A percentile compares a stretch with the other conserved stretches of the same genome.
Conservation (phyloP, 2,329 filamentous ascomycete species). For the Verticillium nubilum region DNA sequence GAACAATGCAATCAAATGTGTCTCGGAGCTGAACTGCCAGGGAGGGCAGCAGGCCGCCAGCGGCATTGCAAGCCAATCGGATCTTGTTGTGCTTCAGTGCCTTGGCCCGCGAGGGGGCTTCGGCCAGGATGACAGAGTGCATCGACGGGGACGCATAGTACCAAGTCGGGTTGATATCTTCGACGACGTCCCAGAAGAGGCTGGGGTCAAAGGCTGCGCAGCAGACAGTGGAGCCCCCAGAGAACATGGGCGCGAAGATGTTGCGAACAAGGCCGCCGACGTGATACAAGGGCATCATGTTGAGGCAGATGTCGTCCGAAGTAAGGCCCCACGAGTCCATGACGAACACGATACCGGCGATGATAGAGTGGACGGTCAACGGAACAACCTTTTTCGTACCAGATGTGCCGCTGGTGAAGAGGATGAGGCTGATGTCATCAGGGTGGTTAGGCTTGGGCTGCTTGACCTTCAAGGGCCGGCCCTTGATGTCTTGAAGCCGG, state of each 20-base stretch:
- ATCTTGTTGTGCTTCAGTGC: conserved; percentile 38
- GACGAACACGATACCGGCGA: conserved; percentile 45
- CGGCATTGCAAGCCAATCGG: conserved; percentile 50
- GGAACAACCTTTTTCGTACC: conserved; percentile 56
- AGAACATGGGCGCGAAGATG: conserved; percentile 48
- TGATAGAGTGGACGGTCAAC: conserved; percentile 42
- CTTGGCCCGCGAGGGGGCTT: conserved; percentile 30
- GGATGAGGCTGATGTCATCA: conserved; percentile 43
- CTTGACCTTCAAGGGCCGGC: conserved; percentile 6
- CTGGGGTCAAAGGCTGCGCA: conserved; percentile 48
- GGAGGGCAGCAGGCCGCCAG: conserved; percentile 45
- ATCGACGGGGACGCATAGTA: conserved; percentile 55
- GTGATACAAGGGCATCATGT: conserved; percentile 39
- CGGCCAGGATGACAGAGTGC: conserved; percentile 48
- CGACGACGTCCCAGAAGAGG: conserved; percentile 50
- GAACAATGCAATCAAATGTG: conserved; percentile 44
- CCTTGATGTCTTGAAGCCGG: conserved; percentile 15
- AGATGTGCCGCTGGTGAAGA: conserved; percentile 53
- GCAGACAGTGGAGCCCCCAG: conserved; percentile 48
- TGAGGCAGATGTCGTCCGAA: conserved; percentile 42
- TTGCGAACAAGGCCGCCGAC: conserved; percentile 49
- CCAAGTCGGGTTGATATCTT: conserved; percentile 44
- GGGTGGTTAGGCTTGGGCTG: conserved; percentile 28
- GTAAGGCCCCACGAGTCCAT: conserved; percentile 48
- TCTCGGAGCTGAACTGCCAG: conserved; percentile 41